Percentiles rank a stretch among this genome's conserved stretches.
phyloP scores from a whole-genome alignment of 768 basidiomycete species.

The Exsudoporus frostii region DNA sequence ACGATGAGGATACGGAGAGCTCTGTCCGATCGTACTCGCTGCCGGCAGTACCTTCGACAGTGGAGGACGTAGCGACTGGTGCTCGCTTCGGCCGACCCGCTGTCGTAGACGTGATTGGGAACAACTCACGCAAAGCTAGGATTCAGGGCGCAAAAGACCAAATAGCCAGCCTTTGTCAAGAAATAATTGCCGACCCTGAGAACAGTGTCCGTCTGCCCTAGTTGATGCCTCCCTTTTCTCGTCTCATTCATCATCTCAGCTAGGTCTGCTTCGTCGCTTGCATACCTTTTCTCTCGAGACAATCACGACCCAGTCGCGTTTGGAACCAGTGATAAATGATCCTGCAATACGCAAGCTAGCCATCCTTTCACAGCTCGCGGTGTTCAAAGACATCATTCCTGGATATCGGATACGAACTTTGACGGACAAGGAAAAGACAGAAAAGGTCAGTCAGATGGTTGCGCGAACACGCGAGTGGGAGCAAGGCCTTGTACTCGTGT shows the following conservation, averaged over 20 bases:
- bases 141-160: slow-evolving; percentile 88
- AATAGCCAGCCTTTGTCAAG: slow-evolving; percentile 90
- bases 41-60: slow-evolving; percentile 26
- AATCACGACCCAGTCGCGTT: slow-evolving; percentile 65
- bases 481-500: slow-evolving; percentile 83
- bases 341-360: slow-evolving; percentile 81
- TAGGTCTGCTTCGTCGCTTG: slow-evolving; percentile 84
- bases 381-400: slow-evolving; percentile 95
- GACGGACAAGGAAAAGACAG: slow-evolving; percentile 85
- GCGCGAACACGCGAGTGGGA: slow-evolving; percentile 90
- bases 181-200: slow-evolving; percentile 92
- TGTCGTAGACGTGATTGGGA: slow-evolving; percentile 66
- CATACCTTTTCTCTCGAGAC: slow-evolving; percentile 83
- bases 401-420: slow-evolving; percentile 92
- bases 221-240: slow-evolving; percentile 1
- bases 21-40: slow-evolving; percentile 31
- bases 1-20: slow-evolving; percentile 35
- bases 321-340: slow-evolving; percentile 76
- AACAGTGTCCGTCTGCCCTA: slow-evolving; percentile 64
- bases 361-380: slow-evolving; percentile 84
- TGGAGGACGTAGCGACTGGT: slow-evolving; percentile 78
- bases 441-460: slow-evolving; percentile 94
- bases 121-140: slow-evolving; percentile 59
- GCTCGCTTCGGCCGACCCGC: slow-evolving; percentile 86
- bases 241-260: slow-evolving; percentile 42